Percentiles rank a stretch among this genome's conserved stretches.
phyloP scores from a whole-genome alignment of 2,329 filamentous ascomycete species.

The Claviceps fusiformis region DNA sequence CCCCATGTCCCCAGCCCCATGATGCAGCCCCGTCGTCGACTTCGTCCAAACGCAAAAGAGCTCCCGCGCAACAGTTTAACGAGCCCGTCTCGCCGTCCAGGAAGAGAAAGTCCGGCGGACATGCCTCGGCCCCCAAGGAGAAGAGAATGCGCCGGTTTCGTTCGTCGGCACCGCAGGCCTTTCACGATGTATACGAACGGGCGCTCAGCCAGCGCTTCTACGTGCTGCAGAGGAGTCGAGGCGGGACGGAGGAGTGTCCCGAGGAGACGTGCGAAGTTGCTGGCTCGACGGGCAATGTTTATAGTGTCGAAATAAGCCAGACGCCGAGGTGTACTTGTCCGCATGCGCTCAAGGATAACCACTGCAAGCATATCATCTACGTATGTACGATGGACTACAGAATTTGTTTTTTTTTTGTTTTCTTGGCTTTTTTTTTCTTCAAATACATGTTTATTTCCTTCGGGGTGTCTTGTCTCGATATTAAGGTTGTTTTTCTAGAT shows the following conservation, averaged over 20 bases:
- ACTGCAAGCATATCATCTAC: slow-evolving; percentile 55
- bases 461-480: too few relatives aligned
- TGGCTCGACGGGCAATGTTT: slow-evolving; percentile 53
- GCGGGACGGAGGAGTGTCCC: slow-evolving; percentile 23
- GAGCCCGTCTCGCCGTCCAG: not conserved
- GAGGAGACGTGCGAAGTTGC: slow-evolving; percentile 44
- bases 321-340: slow-evolving; percentile 43
- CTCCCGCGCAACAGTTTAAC: not conserved
- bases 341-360: slow-evolving; percentile 36
- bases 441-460: too few relatives aligned
- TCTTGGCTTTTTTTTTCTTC: too few relatives aligned
- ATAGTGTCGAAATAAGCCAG: slow-evolving; percentile 40
- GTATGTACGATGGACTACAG: slow-evolving; percentile 23
- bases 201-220: slow-evolving; percentile 32
- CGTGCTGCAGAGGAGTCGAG: slow-evolving; percentile 27
- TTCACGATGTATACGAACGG: slow-evolving; percentile 23
- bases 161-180: slow-evolving; percentile 19
- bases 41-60: not conserved
- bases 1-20: too few relatives aligned
- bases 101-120: slow-evolving; percentile 8
- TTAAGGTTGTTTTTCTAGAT: too few relatives aligned
- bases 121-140: slow-evolving; percentile 12
- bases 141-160: slow-evolving; percentile 24
- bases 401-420: not conserved
- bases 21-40: too few relatives aligned